Conservation (phyloP, 306 rosid species). For the Dryas alaskensis region DNA sequence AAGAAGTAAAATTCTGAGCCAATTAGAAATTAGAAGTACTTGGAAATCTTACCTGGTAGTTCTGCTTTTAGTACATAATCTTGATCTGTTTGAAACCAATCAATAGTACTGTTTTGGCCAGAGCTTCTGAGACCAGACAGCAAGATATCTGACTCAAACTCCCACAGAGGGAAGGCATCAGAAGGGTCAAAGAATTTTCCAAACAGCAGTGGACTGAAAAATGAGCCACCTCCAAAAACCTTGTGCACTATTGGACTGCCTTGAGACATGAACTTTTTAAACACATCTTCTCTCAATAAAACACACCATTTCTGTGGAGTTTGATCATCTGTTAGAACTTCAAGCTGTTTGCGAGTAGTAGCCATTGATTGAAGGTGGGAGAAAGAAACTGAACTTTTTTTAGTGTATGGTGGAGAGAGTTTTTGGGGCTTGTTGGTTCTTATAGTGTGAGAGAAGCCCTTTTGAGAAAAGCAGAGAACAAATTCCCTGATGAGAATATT, state of each 20-base stretch:
- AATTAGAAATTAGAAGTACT: background rate
- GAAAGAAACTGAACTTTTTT: conserved; percentile 10
- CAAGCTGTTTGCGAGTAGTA: conserved; percentile 55
- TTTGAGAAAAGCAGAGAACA: conserved; percentile 36
- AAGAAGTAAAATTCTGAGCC: conserved; percentile 23
- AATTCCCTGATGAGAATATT: conserved; percentile 67
- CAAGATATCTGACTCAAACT: conserved; percentile 74
- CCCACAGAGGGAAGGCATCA: conserved; percentile 97
- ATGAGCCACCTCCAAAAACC: conserved; percentile 77
- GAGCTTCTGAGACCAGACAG: conserved; percentile 57
- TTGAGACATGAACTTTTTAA: conserved; percentile 57
- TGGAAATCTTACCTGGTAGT: conserved; percentile 54
- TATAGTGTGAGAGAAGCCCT: conserved; percentile 47
- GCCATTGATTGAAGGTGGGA: conserved; percentile 19
- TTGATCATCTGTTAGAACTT: conserved; percentile 62
- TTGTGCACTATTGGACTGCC: conserved; percentile 48
- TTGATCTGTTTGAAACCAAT: conserved; percentile 71
- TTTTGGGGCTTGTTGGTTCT: conserved; percentile 39
- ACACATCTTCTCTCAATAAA: conserved; percentile 71
- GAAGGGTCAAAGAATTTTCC: conserved; percentile 96
- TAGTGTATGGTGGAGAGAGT: conserved; percentile 38
- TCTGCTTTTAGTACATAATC: conserved; percentile 75
- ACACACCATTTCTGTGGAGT: conserved; percentile 75
- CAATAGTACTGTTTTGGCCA: conserved; percentile 47
- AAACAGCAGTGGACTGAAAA: conserved; percentile 87